Conservation (phyloP, 2,329 filamentous ascomycete species). For the Ceratocystis ficicola region DNA sequence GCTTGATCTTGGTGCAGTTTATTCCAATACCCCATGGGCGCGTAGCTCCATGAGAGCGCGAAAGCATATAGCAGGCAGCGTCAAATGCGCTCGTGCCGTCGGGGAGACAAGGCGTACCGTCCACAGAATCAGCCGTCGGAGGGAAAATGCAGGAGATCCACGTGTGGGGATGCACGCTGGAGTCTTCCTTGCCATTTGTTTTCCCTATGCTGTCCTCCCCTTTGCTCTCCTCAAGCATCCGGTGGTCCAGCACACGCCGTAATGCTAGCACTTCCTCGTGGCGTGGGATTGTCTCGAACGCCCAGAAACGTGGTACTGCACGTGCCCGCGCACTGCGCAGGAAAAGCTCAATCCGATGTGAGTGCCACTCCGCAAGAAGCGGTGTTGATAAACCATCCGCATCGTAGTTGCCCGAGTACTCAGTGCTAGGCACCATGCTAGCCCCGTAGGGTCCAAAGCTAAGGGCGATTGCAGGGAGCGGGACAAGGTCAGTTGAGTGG, state of each 20-base stretch:
- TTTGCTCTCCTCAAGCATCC: too few relatives aligned
- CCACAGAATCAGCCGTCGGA: conserved; percentile 20
- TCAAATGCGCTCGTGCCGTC: conserved; percentile 39
- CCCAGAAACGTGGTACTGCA: conserved; percentile 45
- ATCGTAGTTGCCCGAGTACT: conserved; percentile 53
- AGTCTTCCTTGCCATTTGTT: conserved; percentile 5
- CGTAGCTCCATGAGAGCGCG: conserved; percentile 24
- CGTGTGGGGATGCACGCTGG: conserved; percentile 31
- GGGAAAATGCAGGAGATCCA: conserved; percentile 56
- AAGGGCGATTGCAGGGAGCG: conserved; percentile 37
- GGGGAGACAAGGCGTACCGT: conserved; percentile 40
- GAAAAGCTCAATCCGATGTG: conserved; percentile 42
- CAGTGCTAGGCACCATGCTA: conserved; percentile 51
- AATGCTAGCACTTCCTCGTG: conserved; percentile 49
- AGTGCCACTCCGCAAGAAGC: conserved; percentile 44
- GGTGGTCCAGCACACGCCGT: conserved; percentile 32
- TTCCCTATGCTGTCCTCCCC: too few relatives aligned
- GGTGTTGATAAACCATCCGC: conserved; percentile 33
- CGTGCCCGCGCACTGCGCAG: conserved; percentile 40
- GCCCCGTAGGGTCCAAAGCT: conserved; percentile 57
- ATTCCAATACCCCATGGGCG: conserved; percentile 52
- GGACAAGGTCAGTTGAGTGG: neutral
- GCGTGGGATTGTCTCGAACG: conserved; percentile 55
- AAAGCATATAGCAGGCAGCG: conserved; percentile 32
- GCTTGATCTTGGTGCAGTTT: conserved; percentile 56